Conservation (phyloP, 1,284 basidiomycete genomes). For the Pisolithus thermaeus region DNA sequence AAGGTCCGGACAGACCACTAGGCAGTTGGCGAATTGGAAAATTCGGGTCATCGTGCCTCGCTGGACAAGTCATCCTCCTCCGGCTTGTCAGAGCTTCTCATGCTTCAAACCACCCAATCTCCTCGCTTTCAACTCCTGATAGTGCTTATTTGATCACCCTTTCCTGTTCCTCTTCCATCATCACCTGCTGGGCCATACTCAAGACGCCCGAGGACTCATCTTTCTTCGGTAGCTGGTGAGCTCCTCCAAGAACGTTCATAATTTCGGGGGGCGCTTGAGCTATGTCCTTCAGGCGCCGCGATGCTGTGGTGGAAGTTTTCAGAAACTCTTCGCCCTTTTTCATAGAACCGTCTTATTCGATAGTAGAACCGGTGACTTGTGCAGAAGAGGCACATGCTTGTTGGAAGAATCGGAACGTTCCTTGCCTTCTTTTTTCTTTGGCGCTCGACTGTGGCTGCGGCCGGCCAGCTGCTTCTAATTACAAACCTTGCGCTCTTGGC, state of each 20-base stretch:
- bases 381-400: slow-evolving; percentile 13
- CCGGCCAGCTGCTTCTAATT: slow-evolving; percentile 34
- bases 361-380: slow-evolving; percentile 1
- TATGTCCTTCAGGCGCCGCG: slow-evolving; percentile 64
- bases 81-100: slow-evolving; percentile 7
- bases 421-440: slow-evolving; percentile 13
- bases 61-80: not conserved
- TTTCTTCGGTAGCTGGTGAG: slow-evolving; percentile 18
- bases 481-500: slow-evolving; percentile 40
- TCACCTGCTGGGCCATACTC: slow-evolving; percentile 65
- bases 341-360: slow-evolving; percentile 22
- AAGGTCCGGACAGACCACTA: too few relatives aligned
- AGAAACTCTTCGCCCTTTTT: slow-evolving; percentile 48
- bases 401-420: slow-evolving; percentile 9
- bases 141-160: slow-evolving; percentile 57
- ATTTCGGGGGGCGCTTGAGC: slow-evolving; percentile 58
- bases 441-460: slow-evolving; percentile 9
- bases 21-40: not conserved
- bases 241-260: slow-evolving; percentile 38
- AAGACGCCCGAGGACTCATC: slow-evolving; percentile 40
- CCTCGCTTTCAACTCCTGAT: slow-evolving; percentile 61
- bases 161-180: slow-evolving; percentile 72
- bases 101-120: slow-evolving; percentile 16
- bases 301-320: slow-evolving; percentile 45
- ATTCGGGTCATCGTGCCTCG: slow-evolving; percentile 7